These are phyloP conservation scores for Tympanopsis confertula DNA, from an alignment of 2,329 filamentous ascomycete species.

Conservation along the genomic window DNA sequence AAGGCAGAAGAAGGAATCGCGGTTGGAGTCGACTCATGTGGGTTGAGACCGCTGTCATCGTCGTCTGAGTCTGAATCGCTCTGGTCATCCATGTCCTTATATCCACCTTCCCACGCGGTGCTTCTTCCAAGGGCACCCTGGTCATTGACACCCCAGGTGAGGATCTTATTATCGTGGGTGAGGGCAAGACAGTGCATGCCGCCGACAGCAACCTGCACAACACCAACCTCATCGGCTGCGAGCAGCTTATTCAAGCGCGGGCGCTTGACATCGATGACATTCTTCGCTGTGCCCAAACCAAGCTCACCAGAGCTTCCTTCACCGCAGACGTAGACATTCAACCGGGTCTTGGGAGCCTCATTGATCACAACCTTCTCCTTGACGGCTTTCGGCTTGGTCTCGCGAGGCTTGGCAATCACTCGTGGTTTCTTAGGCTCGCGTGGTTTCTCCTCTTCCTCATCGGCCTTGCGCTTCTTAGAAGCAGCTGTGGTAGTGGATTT, in stretches of 20 bases:
- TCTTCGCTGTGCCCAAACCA: slow-evolving; percentile 38
- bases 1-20: slow-evolving; percentile 47
- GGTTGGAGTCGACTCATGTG: slow-evolving; percentile 57
- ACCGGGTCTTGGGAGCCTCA: slow-evolving; percentile 17
- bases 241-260: slow-evolving; percentile 44
- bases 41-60: slow-evolving; percentile 52
- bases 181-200: slow-evolving; percentile 53
- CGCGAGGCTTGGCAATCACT: neutral
- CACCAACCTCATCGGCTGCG: slow-evolving; percentile 32
- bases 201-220: slow-evolving; percentile 51
- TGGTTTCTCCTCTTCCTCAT: neutral
- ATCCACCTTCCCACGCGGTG: slow-evolving; percentile 17
- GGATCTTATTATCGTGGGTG: slow-evolving; percentile 48
- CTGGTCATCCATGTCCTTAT: neutral
- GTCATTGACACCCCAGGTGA: slow-evolving; percentile 60
- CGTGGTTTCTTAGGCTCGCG: neutral
- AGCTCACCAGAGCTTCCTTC: slow-evolving; percentile 49
- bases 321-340: slow-evolving; percentile 48
- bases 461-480: slow-evolving; percentile 1
- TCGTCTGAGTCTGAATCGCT: slow-evolving; percentile 2
- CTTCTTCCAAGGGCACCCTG: slow-evolving; percentile 51
- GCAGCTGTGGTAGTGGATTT: neutral
- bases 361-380: slow-evolving; percentile 1
- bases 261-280: slow-evolving; percentile 44
- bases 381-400: neutral